These are phyloP conservation scores for Botrytis byssoidea DNA, from an alignment of 2,329 filamentous ascomycete genomes.

Conservation along the genomic window DNA sequence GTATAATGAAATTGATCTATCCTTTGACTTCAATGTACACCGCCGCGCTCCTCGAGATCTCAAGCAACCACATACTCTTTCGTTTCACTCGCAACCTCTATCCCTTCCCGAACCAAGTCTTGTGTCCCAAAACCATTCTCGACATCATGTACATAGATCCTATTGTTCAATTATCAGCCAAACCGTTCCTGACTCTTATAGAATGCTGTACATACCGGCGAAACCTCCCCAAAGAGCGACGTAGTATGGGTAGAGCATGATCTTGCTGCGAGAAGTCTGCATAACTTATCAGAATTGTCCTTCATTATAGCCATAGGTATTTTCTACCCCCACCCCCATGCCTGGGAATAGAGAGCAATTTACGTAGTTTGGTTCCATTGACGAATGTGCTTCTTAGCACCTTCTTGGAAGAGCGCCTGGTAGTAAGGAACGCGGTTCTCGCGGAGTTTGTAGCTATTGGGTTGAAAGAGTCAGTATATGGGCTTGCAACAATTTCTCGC, in stretches of 20 bases:
- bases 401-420: constrained; percentile 73
- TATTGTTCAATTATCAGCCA: constrained; percentile 25
- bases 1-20: constrained; percentile 26
- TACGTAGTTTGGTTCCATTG: constrained; percentile 75
- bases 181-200: background rate
- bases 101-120: constrained; percentile 68
- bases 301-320: background rate
- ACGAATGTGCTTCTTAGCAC: constrained; percentile 66
- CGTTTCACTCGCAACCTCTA: constrained; percentile 39
- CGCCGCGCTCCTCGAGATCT: background rate
- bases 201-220: constrained; percentile 51
- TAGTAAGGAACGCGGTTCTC: constrained; percentile 73
- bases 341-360: background rate
- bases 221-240: constrained; percentile 61
- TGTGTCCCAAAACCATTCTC: constrained; percentile 73
- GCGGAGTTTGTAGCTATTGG: constrained; percentile 58
- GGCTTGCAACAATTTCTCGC: background rate
- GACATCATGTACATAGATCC: constrained; percentile 67
- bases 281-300: constrained; percentile 14
- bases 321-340: background rate
- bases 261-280: constrained; percentile 63
- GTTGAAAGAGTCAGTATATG: constrained; percentile 15
- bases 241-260: constrained; percentile 68
- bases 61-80: background rate
- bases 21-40: constrained; percentile 31